Evolutionary conservation across 2,329 filamentous ascomycete genomes (phyloP), one percentile per base, ranked within the genome.

Genomic region (Macroventuria anomochaeta): DNA sequence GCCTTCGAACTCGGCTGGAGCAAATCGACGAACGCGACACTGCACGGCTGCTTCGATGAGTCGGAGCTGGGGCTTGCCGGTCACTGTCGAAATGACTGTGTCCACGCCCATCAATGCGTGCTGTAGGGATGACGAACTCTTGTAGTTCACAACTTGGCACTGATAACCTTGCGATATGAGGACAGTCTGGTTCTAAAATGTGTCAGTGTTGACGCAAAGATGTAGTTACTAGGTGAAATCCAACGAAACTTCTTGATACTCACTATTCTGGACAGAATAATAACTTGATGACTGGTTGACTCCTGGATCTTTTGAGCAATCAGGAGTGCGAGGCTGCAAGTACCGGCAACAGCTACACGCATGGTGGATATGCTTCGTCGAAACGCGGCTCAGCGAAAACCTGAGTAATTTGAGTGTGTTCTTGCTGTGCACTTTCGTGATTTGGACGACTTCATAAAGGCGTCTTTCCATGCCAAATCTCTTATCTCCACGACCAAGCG

Each of bases 1-100:
- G 1, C 89, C 89, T 75, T 91, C 88, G 62, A 91, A 92, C 63
- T 91, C 89, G 6, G 88, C 88, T 1, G 89, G 88, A 3, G 90
- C 85, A 65, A 92, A 92, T 29, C 85, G 81, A 13, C 83, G 81
- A 1, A 92, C 88, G 15, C 83, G 80, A 15, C 82, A 84, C 43
- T 80, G 77, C 13, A 86, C 83, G 0, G 89, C 88, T 1, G 89
- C 88, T 62, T 88, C 85, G 70, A 92, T 91, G 26, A 92, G 81
- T 56, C 85, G 84, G 37, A 91, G 79, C 68, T 92, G 89, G 25
- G 86, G 79, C 15, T 75, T 76, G 3, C 87, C 88, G 2, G 83
- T 83, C 41, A 92, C 84, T 1, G 88, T 92, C 1, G 88, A 92
- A 50, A 92, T 88, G 63, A 91, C 83, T 10, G 90, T 82, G 71